Percentiles rank a stretch among this genome's conserved stretches.
Conservation (phyloP, 805 yeast genomes). For the Yarrowia deformans region DNA sequence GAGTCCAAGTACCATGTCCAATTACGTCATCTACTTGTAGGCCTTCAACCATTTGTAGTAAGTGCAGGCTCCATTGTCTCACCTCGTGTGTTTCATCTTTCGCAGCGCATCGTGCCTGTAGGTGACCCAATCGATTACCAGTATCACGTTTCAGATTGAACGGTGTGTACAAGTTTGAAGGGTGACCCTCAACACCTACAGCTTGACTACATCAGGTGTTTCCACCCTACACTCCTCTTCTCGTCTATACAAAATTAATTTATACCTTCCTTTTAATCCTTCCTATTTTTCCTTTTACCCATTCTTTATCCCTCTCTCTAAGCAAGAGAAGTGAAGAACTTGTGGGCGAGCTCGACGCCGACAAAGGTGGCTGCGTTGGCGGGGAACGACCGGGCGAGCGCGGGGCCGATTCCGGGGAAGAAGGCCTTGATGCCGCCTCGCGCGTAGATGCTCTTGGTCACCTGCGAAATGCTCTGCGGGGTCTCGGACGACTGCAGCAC, state of each 20-base stretch:
- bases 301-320: background rate
- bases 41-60: too few species aligned
- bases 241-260: slow-evolving; percentile 11
- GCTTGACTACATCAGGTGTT: too few species aligned
- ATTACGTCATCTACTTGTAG: too few species aligned
- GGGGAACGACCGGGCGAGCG: slow-evolving; percentile 91
- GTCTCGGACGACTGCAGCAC: slow-evolving; percentile 72
- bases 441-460: slow-evolving; percentile 71
- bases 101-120: too few species aligned
- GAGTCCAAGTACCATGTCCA: too few species aligned
- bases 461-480: slow-evolving; percentile 62
- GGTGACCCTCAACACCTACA: too few species aligned
- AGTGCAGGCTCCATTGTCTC: too few species aligned
- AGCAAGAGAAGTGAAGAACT: slow-evolving; percentile 46
- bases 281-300: background rate
- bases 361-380: slow-evolving; percentile 99
- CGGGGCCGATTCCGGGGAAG: slow-evolving; percentile 98
- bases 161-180: too few species aligned
- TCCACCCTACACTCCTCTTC: too few species aligned
- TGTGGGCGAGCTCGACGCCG: slow-evolving; percentile 84
- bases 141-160: too few species aligned
- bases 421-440: slow-evolving; percentile 87
- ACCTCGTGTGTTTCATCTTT: too few species aligned
- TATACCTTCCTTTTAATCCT: background rate
- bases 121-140: too few species aligned